A percentile compares a stretch with the other conserved stretches of the same genome.
These are phyloP conservation scores for Colletotrichum theobromicola DNA, from an alignment of 2,329 filamentous ascomycete genomes.

Conservation along the genomic window DNA sequence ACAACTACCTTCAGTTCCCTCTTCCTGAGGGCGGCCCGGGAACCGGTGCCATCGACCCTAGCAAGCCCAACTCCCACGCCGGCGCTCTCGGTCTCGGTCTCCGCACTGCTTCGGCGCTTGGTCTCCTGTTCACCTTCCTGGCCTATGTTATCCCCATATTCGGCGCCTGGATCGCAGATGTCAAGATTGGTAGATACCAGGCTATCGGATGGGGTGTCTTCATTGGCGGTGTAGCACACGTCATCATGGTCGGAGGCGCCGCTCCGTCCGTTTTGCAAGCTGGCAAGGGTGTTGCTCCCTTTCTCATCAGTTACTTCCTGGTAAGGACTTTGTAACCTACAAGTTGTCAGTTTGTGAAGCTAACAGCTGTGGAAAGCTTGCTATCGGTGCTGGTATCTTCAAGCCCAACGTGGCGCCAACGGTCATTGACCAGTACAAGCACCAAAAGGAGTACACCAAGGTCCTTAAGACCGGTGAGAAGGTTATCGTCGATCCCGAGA, in stretches of 20 bases:
- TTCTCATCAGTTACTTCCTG: slow-evolving; percentile 65
- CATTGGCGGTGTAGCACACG: slow-evolving; percentile 70
- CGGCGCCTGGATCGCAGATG: slow-evolving; percentile 66
- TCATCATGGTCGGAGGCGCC: slow-evolving; percentile 70
- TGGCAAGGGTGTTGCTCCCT: slow-evolving; percentile 55
- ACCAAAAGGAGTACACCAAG: slow-evolving; percentile 39
- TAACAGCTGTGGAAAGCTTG: slow-evolving; percentile 28
- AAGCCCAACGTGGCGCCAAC: slow-evolving; percentile 76
- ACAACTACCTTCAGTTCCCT: slow-evolving; percentile 67
- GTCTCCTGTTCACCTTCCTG: slow-evolving; percentile 60
- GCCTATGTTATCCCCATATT: slow-evolving; percentile 63
- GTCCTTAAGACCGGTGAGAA: slow-evolving; percentile 62
- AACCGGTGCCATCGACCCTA: slow-evolving; percentile 45
- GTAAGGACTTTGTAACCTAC: not conserved
- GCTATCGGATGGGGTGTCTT: slow-evolving; percentile 75
- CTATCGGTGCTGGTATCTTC: slow-evolving; percentile 71
- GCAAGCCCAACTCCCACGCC: slow-evolving; percentile 45
- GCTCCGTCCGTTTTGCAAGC: slow-evolving; percentile 47
- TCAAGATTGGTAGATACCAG: slow-evolving; percentile 72
- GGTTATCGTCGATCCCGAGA: slow-evolving; percentile 72
- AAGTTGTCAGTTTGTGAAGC: not conserved
- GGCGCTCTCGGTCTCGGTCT: slow-evolving; percentile 66
- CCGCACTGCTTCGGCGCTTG: slow-evolving; percentile 55
- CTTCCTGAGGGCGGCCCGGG: slow-evolving; percentile 57
- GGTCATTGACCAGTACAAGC: slow-evolving; percentile 68